phyloP scores from a whole-genome alignment of 371 early-diverging fungal genomes.

The Mucor piriformis region DNA sequence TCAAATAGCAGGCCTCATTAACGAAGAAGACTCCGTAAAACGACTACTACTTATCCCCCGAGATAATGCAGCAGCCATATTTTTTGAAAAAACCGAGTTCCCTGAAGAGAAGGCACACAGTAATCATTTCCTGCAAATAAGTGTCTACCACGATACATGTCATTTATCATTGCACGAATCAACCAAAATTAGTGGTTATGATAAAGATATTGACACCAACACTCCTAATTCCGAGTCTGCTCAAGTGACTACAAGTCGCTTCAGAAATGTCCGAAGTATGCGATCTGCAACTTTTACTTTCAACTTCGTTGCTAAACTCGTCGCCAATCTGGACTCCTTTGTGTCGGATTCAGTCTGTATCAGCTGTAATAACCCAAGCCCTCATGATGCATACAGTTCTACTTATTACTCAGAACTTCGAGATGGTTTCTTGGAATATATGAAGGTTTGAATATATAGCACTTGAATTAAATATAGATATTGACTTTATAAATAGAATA shows the following conservation, averaged over 20 bases:
- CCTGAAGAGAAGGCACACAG: not conserved
- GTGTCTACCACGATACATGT: constrained; percentile 4
- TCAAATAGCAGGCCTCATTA: not conserved
- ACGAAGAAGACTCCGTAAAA: not conserved
- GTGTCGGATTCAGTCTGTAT: not conserved
- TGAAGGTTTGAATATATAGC: not conserved
- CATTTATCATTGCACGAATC: constrained; percentile 4
- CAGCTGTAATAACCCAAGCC: not conserved
- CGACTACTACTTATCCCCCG: constrained; percentile 6
- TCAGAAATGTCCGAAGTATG: constrained; percentile 14
- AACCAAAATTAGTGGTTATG: not conserved
- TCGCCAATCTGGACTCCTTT: constrained; percentile 2
- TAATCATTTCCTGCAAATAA: constrained; percentile 5
- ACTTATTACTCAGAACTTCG: not conserved
- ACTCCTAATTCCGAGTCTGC: not conserved
- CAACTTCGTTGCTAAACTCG: constrained; percentile 5
- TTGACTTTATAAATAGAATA: not conserved
- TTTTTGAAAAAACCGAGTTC: constrained; percentile 4
- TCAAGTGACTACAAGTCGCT: not conserved
- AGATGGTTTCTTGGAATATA: not conserved
- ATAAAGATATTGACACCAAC: not conserved
- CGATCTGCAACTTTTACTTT: constrained; percentile 7
- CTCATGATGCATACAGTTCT: not conserved
- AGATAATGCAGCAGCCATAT: constrained; percentile 10
- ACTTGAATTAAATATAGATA: not conserved